A percentile compares a stretch with the other conserved stretches of the same genome.
These are phyloP conservation scores for Fusarium sp. DNA, from an alignment of 2,329 filamentous ascomycete genomes.

Conservation along the genomic window DNA sequence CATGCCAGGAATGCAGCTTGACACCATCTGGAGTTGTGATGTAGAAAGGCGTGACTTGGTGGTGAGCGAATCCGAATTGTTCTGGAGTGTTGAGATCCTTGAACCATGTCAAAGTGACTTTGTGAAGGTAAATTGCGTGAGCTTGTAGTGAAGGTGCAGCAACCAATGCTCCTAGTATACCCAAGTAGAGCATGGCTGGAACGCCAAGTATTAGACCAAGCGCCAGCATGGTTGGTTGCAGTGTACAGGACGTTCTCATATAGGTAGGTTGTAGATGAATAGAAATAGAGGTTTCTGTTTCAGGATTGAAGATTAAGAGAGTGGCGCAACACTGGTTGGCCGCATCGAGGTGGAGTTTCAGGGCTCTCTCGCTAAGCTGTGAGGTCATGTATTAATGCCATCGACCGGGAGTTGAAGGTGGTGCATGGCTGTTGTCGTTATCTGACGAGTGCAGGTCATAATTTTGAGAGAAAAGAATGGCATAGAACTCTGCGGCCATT, in stretches of 20 bases:
- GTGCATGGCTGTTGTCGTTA: constrained; percentile 1
- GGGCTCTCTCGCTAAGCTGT: too few species aligned
- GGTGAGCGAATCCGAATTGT: constrained; percentile 74
- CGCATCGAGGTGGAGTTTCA: background rate
- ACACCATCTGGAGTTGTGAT: constrained; percentile 72
- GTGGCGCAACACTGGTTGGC: background rate
- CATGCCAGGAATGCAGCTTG: constrained; percentile 77
- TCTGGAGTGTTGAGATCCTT: constrained; percentile 70
- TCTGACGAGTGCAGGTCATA: constrained; percentile 1
- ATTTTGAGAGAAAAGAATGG: background rate
- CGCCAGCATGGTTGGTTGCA: constrained; percentile 23
- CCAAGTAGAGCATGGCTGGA: constrained; percentile 30
- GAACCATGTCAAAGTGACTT: constrained; percentile 61
- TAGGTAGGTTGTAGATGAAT: too few species aligned
- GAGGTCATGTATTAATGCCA: background rate
- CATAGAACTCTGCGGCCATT: background rate
- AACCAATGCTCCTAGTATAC: constrained; percentile 23
- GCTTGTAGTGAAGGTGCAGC: constrained; percentile 31
- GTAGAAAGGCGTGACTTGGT: constrained; percentile 77
- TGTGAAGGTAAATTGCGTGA: constrained; percentile 60
- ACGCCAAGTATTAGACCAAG: constrained; percentile 28
- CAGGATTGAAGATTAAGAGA: background rate
- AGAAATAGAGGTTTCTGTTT: background rate
- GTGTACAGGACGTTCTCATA: constrained; percentile 7
- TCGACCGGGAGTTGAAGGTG: background rate